Base-by-base conservation (phyloP, 2,329 filamentous ascomycete species). In the Alternaria sp. region DNA sequence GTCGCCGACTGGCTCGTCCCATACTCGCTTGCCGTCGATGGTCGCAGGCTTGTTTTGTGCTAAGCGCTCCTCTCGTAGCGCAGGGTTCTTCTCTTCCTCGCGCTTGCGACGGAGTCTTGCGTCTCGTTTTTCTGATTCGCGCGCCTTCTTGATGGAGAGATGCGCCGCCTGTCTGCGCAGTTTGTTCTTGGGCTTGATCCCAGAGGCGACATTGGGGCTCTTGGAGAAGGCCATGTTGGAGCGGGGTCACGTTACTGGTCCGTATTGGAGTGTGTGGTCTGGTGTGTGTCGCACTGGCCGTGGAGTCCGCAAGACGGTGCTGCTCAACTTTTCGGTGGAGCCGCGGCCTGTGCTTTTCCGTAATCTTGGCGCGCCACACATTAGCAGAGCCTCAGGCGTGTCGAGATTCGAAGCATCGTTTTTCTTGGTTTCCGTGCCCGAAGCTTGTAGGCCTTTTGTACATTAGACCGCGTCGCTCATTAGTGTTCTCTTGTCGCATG, bases 71-170 rank as follows among this genome's bases (percentile, higher is more conserved):
- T 88, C 88, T 70, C 89, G 89, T 63, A 97, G 81, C 63, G 88
- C 87, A 2, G 95, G 94, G 74, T 97, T 89, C 79, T 91, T 92
- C 68, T 90, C 88, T 81, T 99, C 96, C 75, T 94, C 92, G 81
- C 91, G 92, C 82, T 93, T 94, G 64, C 93, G 87, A 53, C 88
- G 87, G 78, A 94, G 91, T 66, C 94, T 89, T 74, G 90, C 87
- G 73, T 94, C 92, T 74, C 92, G 89, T 73, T 91, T 92, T 50
- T 89, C 84, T 76, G 89, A 90, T 77, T 93, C 92, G 69, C 88
- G 88, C 47, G 87, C 84, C 77, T 91, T 91, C 82, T 97, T 98
- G 76, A 91, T 87, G 71, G 92, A 89, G 64, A 97, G 85, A 76
- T 94, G 91, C 64, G 95, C 87, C 71, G 90, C 86, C 78, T 96